Base-by-base conservation (phyloP, 2,329 filamentous ascomycete genomes). In the Penicillium sp. region DNA sequence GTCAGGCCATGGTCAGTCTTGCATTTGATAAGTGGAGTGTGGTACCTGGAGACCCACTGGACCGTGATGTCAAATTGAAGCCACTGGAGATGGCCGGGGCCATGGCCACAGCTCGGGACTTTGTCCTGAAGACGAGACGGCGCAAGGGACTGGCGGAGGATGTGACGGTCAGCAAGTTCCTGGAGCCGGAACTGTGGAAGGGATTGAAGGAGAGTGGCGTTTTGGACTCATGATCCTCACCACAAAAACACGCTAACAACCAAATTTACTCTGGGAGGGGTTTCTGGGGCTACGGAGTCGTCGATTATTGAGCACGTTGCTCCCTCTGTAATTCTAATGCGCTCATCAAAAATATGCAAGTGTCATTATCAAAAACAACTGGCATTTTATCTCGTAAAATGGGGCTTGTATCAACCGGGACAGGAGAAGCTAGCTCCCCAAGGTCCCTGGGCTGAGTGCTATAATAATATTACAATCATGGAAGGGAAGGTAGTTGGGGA, bases 11-110 rank as follows among this genome's bases (percentile, higher is more conserved):
- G 69, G 87, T 98, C 53, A 92, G 88, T 67, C 83, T 99, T 35
- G 92, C 96, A 13, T 99, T 99, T 75, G 95, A 99, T 72, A 88
- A 91, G 63, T 99, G 95, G 95, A 92, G 85, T 69, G 91, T 98
- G 60, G 93, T 99, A 1, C 95, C 95, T 1, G 95, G 95, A 54
- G 95, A 99, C 75, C 95, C 95, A 42, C 83, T 99, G 33, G 95
- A 99, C 75, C 89, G 88, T 69, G 90, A 92, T 60, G 88, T 96
- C 61, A 86, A 92, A 64, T 80, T 95, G 55, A 83, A 90, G 50
- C 91, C 93, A 5, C 80, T 99, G 62, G 93, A 98, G 75, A 92
- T 93, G 62, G 95, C 95, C 1, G 85, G 85, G 53, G 90, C 91
- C 51, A 92, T 96, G 79, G 92, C 91, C 23, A 96, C 93, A 49